A percentile compares a stretch with the other conserved stretches of the same genome.
phyloP scores from a whole-genome alignment of 768 basidiomycete genomes.

The Naganishia onofrii region DNA sequence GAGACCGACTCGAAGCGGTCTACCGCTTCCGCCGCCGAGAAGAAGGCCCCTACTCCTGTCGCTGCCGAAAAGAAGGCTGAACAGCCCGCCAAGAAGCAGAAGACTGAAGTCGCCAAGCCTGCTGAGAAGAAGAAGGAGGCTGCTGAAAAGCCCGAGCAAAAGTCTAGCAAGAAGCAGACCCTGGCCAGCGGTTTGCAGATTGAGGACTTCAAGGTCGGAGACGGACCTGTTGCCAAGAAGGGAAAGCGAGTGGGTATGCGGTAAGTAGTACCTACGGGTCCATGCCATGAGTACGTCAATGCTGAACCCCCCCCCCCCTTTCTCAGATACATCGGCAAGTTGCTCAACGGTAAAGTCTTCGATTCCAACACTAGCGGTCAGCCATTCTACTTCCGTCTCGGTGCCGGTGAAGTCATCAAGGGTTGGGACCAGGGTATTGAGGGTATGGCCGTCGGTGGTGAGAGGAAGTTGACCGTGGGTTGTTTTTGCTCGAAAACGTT shows the following conservation, averaged over 20 bases:
- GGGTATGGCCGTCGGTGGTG: constrained; percentile 86
- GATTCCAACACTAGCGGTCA: constrained; percentile 53
- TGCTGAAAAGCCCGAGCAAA: constrained; percentile 41
- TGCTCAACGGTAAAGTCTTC: constrained; percentile 79
- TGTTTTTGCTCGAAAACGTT: background rate
- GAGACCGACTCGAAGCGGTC: constrained; percentile 52
- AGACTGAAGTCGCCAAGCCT: constrained; percentile 33
- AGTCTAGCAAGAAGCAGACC: constrained; percentile 36
- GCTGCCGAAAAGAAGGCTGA: constrained; percentile 39
- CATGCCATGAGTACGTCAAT: too few relatives aligned
- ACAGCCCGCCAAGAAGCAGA: constrained; percentile 33
- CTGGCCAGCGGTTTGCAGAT: constrained; percentile 73
- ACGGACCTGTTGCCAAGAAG: constrained; percentile 80
- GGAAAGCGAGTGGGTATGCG: constrained; percentile 80
- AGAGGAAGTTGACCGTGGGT: constrained; percentile 65
- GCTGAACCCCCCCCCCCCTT: too few relatives aligned
- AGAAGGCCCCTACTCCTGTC: constrained; percentile 57
- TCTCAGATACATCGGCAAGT: constrained; percentile 78
- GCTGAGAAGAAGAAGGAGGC: constrained; percentile 47
- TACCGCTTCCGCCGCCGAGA: constrained; percentile 40
- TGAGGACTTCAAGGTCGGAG: constrained; percentile 72
- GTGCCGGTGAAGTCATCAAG: constrained; percentile 88
- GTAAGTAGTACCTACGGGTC: constrained; percentile 31
- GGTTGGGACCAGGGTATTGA: constrained; percentile 84
- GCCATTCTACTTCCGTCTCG: constrained; percentile 75